Base-by-base conservation (phyloP, 1,284 basidiomycete genomes). In the Phylloporus sp. region DNA sequence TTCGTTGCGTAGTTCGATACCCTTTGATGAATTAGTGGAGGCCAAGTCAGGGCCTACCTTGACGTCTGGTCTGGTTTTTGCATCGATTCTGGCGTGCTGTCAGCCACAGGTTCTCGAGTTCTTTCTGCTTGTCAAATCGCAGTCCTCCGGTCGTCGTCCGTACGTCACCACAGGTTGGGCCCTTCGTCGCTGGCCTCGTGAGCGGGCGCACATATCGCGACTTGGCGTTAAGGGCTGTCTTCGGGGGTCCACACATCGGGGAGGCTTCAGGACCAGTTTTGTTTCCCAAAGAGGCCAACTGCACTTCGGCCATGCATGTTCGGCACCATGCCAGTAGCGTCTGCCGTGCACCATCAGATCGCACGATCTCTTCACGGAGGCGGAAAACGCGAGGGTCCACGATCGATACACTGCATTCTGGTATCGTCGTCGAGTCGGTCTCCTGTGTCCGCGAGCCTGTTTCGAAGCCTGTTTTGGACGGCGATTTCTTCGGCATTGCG, bases 301-400 rank as follows among this genome's bases (percentile, higher is more conserved):
- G 49, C 17, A 31, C 37, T 24, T 59, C 54, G n/a, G n/a, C n/a
- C 39, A 20, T 49, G 49, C 58, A 60, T 13, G 37, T 22, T 47
- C 49, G 50, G 29, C 68, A 70, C 65, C 69, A 70, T 8, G 60
- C 40, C 50, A 65, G 58, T 40, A 70, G 31, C 24, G 37, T 32
- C 32, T 52, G 54, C 26, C 58, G 15, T 6, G 31, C 32, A 20
- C 49, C 58, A 24, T 72, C 57, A n/a, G 32, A 63, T 52, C 39
- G 68, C 13, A 8, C 20, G 22, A 70, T 44, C 34, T 54, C 59
- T 29, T 44, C 46, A 24, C 63, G 59, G 31, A 72, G 52, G 15
- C 29, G 46, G 40, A 44, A 34, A 6, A 61, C n/a, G 26, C 65
- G 51, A 20, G 69, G 68, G 46, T 70, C 68, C 29, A 42, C 31